Conservation (phyloP, 225 moss, liverwort and hornwort genomes). For the Takakia lepidozioides region DNA sequence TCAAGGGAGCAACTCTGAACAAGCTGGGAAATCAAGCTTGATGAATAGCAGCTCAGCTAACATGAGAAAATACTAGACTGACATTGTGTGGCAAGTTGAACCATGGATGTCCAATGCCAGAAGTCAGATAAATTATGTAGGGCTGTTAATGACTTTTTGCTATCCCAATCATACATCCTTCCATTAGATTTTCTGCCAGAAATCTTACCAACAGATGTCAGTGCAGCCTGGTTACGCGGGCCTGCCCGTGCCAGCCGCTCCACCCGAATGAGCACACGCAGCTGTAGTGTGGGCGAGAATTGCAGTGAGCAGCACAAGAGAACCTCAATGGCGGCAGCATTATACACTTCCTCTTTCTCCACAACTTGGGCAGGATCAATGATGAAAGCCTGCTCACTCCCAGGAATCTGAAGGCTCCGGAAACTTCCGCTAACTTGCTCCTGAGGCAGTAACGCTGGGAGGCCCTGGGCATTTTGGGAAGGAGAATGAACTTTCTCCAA, state of each 20-base stretch:
- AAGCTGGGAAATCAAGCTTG: too few relatives aligned
- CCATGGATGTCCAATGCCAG: too few relatives aligned
- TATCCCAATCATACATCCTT: too few relatives aligned
- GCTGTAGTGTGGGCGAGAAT: slow-evolving; percentile 64
- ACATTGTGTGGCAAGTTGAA: too few relatives aligned
- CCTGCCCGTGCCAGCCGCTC: slow-evolving; percentile 68
- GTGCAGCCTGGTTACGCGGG: slow-evolving; percentile 86
- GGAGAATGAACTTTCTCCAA: slow-evolving; percentile 66
- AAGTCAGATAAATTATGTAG: too few relatives aligned
- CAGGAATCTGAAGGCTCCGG: slow-evolving; percentile 33
- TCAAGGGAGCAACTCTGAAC: too few relatives aligned
- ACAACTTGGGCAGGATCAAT: slow-evolving; percentile 28
- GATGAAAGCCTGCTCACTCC: slow-evolving; percentile 20
- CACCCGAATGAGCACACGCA: slow-evolving; percentile 64
- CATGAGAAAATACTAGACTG: too few relatives aligned
- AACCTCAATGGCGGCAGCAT: slow-evolving; percentile 80
- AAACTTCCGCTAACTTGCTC: slow-evolving; percentile 29
- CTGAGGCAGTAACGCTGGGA: slow-evolving; percentile 42
- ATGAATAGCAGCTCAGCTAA: too few relatives aligned
- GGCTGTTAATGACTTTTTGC: too few relatives aligned
- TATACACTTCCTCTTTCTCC: slow-evolving; percentile 56
- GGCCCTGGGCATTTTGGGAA: slow-evolving; percentile 38
- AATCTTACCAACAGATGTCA: slow-evolving; percentile 76
- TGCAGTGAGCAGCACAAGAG: slow-evolving; percentile 61
- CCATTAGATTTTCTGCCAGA: too few relatives aligned